A percentile compares a stretch with the other conserved stretches of the same genome.
Evolutionary conservation across 2,329 filamentous ascomycete species (phyloP).

Genomic region (Talaromyces sp.): DNA sequence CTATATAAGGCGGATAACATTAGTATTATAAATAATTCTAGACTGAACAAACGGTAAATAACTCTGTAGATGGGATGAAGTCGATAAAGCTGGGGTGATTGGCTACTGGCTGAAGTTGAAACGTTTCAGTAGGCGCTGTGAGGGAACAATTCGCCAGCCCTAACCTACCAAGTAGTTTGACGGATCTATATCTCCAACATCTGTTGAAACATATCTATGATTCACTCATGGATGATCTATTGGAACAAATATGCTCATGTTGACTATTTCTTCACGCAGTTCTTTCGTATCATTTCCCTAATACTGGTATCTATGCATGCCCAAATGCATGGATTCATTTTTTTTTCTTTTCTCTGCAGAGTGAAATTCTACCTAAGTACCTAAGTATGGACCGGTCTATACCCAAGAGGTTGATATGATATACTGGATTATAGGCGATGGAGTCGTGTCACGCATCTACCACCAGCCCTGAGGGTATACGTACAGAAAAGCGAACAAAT

Average conservation of each 20-base stretch:
- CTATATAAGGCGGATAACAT: not conserved
- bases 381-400: too few species aligned
- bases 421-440: too few species aligned
- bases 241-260: not conserved
- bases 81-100: not conserved
- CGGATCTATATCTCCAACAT: not conserved
- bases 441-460: too few species aligned
- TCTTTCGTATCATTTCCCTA: too few species aligned
- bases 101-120: not conserved
- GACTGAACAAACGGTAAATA: not conserved
- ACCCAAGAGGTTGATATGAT: too few species aligned
- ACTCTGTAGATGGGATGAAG: not conserved
- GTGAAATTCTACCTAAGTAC: too few species aligned
- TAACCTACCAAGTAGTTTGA: not conserved
- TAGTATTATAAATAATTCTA: not conserved
- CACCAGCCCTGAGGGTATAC: not conserved
- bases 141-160: not conserved
- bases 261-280: not conserved
- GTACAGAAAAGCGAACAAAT: not conserved
- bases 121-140: not conserved
- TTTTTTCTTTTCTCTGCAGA: not conserved
- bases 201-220: not conserved
- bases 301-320: not conserved
- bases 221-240: too few species aligned
- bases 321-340: not conserved